A percentile compares a stretch with the other conserved stretches of the same genome.
Evolutionary conservation across 1,284 basidiomycete species (phyloP).

Genomic region (Serendipita sp.): DNA sequence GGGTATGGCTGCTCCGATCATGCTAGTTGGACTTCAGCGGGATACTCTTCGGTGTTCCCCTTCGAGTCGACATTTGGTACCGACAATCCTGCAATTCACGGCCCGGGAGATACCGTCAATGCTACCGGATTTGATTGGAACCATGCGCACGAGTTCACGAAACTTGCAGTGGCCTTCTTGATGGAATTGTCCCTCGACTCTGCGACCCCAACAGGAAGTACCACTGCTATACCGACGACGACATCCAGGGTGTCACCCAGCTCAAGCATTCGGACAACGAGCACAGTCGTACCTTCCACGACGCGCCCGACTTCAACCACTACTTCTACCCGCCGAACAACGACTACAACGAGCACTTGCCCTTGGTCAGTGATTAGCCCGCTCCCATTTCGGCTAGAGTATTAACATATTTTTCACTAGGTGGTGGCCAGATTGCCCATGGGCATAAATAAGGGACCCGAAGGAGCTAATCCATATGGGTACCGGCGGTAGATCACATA

Average conservation of each 20-base stretch:
- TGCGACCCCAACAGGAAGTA: not conserved
- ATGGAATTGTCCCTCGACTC: constrained; percentile 21
- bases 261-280: constrained; percentile 15
- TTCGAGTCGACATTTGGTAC: constrained; percentile 26
- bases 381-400: too few species aligned
- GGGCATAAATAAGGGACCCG: not conserved
- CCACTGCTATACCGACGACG: not conserved
- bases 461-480: not conserved
- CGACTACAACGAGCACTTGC: not conserved
- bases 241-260: not conserved
- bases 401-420: too few species aligned
- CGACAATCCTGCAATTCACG: constrained; percentile 39
- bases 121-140: constrained; percentile 41
- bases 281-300: constrained; percentile 12
- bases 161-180: constrained; percentile 39
- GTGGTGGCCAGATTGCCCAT: not conserved
- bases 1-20: constrained; percentile 33
- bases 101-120: constrained; percentile 28
- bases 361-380: not conserved
- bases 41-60: constrained; percentile 31
- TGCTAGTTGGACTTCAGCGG: constrained; percentile 29
- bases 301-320: constrained; percentile 25
- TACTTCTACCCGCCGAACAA: constrained; percentile 18
- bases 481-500: too few species aligned
- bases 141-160: constrained; percentile 36